Evolutionary conservation across 306 rosid species (phyloP).

Genomic region (Echinosophora koreensis): DNA sequence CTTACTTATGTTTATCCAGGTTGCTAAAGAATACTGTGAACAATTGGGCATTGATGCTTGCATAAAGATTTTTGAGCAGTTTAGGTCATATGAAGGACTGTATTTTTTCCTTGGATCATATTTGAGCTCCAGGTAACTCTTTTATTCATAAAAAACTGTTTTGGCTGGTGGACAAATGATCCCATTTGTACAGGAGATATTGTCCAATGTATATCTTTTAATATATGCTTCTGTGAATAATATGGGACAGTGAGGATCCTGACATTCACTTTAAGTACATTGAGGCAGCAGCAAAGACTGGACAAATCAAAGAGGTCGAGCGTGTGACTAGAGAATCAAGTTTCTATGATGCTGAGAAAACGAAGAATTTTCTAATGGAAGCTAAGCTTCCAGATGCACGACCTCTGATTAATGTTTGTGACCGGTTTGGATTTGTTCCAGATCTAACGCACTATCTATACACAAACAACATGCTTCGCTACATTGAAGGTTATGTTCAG

Average conservation of each 20-base stretch:
- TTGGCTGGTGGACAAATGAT: constrained; percentile 19
- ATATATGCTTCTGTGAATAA: constrained; percentile 34
- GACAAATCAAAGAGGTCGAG: constrained; percentile 98
- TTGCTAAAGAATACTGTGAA: constrained; percentile 97
- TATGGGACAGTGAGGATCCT: constrained; percentile 95
- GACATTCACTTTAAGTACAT: constrained; percentile 99
- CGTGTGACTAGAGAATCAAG: constrained; percentile 99
- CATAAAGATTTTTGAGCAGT: constrained; percentile 97
- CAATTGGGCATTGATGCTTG: constrained; percentile 94
- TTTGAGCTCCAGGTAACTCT: constrained; percentile 90
- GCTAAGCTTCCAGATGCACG: constrained; percentile 99
- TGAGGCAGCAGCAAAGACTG: constrained; percentile 98
- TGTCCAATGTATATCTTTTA: constrained; percentile 32
- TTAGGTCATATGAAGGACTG: constrained; percentile 94
- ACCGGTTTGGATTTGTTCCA: constrained; percentile 98
- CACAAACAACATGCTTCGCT: constrained; percentile 98
- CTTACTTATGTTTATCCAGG: constrained; percentile 60
- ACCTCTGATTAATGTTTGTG: constrained; percentile 96
- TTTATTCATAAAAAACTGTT: constrained; percentile 30
- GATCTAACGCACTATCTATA: constrained; percentile 97
- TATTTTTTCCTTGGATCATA: constrained; percentile 97
- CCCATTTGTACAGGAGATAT: constrained; percentile 27
- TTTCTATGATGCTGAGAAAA: constrained; percentile 95
- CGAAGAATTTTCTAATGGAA: constrained; percentile 97
- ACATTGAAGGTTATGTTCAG: constrained; percentile 98